These are phyloP conservation scores for Protoeuglena noctilucae DNA, from an alignment of 139 green algal genomes.

Conservation along the genomic window DNA sequence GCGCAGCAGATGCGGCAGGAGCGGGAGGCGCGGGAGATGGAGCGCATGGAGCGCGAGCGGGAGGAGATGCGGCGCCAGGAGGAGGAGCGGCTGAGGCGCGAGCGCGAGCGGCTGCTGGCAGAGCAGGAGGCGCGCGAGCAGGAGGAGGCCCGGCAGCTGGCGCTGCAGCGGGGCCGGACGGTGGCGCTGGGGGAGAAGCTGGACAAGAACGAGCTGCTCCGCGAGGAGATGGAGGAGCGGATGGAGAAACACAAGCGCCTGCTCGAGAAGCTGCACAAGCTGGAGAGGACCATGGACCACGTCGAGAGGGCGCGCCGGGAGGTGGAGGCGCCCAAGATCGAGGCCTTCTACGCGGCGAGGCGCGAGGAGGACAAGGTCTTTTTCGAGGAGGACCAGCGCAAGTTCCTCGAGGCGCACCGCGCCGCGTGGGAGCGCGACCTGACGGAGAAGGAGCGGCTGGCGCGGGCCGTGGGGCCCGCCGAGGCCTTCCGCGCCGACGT, in stretches of 20 bases:
- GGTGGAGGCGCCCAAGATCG: constrained; percentile 65
- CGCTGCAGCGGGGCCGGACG: constrained; percentile 14
- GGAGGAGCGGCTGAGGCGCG: constrained; percentile 69
- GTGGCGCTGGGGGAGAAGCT: constrained; percentile 55
- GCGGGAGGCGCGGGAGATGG: constrained; percentile 12
- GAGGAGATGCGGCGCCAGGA: constrained; percentile 26
- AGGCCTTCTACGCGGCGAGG: constrained; percentile 15
- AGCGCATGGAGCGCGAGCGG: constrained; percentile 12
- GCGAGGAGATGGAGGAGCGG: constrained; percentile 20
- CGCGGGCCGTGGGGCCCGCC: constrained; percentile 21
- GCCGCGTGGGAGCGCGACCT: constrained; percentile 67
- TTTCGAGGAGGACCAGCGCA: constrained; percentile 23
- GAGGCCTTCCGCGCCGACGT: constrained; percentile 22
- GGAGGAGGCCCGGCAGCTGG: constrained; percentile 30
- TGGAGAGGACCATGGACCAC: constrained; percentile 64
- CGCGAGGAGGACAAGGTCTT: constrained; percentile 38
- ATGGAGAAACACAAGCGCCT: constrained; percentile 62
- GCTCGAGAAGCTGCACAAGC: constrained; percentile 16
- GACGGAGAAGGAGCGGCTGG: constrained; percentile 53
- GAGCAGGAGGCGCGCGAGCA: constrained; percentile 64
- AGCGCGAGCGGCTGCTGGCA: constrained; percentile 79
- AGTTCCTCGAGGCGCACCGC: constrained; percentile 29
- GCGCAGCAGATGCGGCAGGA: constrained; percentile 7
- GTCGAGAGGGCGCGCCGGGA: constrained; percentile 81
- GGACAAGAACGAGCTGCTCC: constrained; percentile 58